Evolutionary conservation across 345 rosid species (phyloP), one percentile per base, ranked within the genome.

Genomic region (Turritis glabra): DNA sequence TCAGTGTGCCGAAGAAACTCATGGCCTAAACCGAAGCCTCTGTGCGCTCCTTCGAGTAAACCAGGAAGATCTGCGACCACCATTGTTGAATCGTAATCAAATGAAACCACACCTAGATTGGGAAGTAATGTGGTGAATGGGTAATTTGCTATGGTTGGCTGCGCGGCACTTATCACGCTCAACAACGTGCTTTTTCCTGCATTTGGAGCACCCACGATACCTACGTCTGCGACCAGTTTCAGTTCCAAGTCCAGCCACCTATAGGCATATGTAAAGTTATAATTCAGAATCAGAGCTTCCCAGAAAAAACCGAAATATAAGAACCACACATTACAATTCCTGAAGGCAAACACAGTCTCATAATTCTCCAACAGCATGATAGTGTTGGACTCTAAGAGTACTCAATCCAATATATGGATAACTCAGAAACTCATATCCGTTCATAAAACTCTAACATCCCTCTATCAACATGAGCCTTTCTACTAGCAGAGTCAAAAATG

Each of bases 171-270:
- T 74, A 87, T 90, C 75, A 84, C 93, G 35, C 98, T 91, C 82
- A 91, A 78, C 50, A 91, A 80, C 25, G 96, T 91, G 85, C 97
- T 94, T 82, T 94, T 94, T 53, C 98, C 96, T 35, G 97, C 98
- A 86, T 91, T 94, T 69, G 97, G 96, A 32, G 93, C 97, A 64
- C 98, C 98, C 18, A 91, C 88, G 7, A 94, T 87, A 53, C 98
- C 98, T 17, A 94, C 93, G 80, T 91, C 96, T 0, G 97, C 96
- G 6, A 94, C 93, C 57, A 94, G 83, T 82, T 91, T 88, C 67
- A 91, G 82, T 83, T 94, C 98, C 83, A 94, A 85, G 50, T 94
- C 95, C 73, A 94, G 67, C 98, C 97, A 94, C 98, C 97, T 94
- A 85, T 76, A 57, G 51, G 73, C 61, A 25, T 12, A 32, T 59